Evolutionary conservation across 352 stramenopile genomes (phyloP).

Genomic region (Phytophthora foliorum): DNA sequence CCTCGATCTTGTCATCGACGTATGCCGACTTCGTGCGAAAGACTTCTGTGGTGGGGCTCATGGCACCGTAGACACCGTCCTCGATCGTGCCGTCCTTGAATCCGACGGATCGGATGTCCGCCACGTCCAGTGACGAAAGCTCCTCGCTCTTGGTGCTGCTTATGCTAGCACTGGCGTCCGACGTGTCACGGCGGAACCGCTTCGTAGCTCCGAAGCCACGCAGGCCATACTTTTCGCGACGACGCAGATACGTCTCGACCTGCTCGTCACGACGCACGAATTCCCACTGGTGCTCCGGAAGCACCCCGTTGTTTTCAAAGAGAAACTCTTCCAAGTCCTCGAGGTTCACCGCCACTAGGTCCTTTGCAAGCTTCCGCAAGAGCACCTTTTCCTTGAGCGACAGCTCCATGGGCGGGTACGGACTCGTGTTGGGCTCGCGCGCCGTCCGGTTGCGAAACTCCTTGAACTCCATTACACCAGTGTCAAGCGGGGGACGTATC

Average conservation of each 20-base stretch:
- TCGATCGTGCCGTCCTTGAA: slow-evolving; percentile 42
- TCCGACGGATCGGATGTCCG: slow-evolving; percentile 36
- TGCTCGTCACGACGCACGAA: slow-evolving; percentile 41
- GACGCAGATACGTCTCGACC: slow-evolving; percentile 38
- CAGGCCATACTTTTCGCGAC: slow-evolving; percentile 34
- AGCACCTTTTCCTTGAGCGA: slow-evolving; percentile 29
- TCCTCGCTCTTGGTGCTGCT: slow-evolving; percentile 41
- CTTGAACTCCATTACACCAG: slow-evolving; percentile 31
- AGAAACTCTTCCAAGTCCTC: slow-evolving; percentile 41
- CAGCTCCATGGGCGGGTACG: slow-evolving; percentile 37
- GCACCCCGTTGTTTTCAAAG: slow-evolving; percentile 31
- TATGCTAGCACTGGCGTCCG: slow-evolving; percentile 30
- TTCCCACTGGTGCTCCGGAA: slow-evolving; percentile 32
- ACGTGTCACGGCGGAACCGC: slow-evolving; percentile 32
- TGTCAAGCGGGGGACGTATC: not conserved
- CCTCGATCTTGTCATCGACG: slow-evolving; percentile 41
- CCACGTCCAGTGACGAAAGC: slow-evolving; percentile 33
- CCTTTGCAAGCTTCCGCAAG: slow-evolving; percentile 34
- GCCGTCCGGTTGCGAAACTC: slow-evolving; percentile 32
- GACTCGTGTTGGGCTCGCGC: slow-evolving; percentile 33
- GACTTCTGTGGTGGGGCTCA: slow-evolving; percentile 41
- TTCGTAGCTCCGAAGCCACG: slow-evolving; percentile 36
- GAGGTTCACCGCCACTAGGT: slow-evolving; percentile 35
- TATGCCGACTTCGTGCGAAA: slow-evolving; percentile 42
- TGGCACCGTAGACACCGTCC: slow-evolving; percentile 42